Evolutionary conservation across 75 land plant genomes (phyloP).

Genomic region (Sequoia sempervirens): DNA sequence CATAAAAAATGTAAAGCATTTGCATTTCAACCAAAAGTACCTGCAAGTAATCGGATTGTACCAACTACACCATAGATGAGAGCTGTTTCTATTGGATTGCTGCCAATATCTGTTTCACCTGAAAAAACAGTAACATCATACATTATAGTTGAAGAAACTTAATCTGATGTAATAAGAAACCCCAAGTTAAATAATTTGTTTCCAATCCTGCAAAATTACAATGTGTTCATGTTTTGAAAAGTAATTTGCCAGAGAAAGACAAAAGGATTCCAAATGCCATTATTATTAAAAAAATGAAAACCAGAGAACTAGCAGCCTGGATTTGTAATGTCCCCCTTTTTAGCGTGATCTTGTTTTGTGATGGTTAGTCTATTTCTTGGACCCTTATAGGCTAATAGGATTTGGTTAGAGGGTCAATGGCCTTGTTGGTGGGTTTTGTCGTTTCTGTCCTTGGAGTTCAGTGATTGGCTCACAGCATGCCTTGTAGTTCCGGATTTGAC

Average conservation of each 20-base stretch:
- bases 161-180: not conserved
- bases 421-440: too few relatives aligned
- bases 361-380: too few relatives aligned
- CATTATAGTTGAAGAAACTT: not conserved
- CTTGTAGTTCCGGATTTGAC: too few relatives aligned
- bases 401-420: too few relatives aligned
- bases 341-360: too few relatives aligned
- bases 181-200: not conserved
- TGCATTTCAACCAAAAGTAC: constrained; percentile 18
- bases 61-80: constrained; percentile 69
- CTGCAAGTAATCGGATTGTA: constrained; percentile 64
- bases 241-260: not conserved
- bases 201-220: constrained; percentile 1
- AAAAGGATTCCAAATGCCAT: not conserved
- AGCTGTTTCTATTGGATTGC: constrained; percentile 24
- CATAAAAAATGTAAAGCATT: not conserved
- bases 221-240: not conserved
- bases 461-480: too few relatives aligned
- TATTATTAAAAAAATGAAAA: not conserved
- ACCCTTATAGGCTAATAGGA: too few relatives aligned
- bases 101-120: constrained; percentile 32
- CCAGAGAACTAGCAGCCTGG: not conserved
- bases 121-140: constrained; percentile 12
- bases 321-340: too few relatives aligned
- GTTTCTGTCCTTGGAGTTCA: too few relatives aligned